Conservation (phyloP, 1,284 basidiomycete species). For the Cryptococcus sp. region DNA sequence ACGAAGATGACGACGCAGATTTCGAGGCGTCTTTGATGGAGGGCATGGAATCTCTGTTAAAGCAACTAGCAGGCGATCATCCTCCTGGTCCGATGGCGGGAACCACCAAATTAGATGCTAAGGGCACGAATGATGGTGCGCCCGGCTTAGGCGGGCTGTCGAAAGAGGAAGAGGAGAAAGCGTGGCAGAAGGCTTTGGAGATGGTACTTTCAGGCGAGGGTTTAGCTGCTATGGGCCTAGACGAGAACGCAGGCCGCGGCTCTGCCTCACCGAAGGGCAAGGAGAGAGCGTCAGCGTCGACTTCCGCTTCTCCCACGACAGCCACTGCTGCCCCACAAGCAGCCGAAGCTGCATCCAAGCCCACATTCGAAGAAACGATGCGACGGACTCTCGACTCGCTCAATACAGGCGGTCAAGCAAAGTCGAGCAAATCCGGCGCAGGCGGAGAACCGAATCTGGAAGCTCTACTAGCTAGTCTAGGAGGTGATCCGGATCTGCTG, state of each 20-base stretch:
- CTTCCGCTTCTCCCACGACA: background rate
- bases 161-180: constrained; percentile 51
- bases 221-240: constrained; percentile 60
- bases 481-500: constrained; percentile 60
- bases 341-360: constrained; percentile 26
- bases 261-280: no score
- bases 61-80: constrained; percentile 61
- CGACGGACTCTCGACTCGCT: constrained; percentile 77
- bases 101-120: background rate
- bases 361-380: constrained; percentile 72
- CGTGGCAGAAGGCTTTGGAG: constrained; percentile 71
- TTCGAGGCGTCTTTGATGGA: constrained; percentile 74
- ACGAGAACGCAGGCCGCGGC: constrained; percentile 34
- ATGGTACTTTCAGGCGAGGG: constrained; percentile 68
- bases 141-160: constrained; percentile 25
- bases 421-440: constrained; percentile 43
- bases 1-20: constrained; percentile 55
- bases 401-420: constrained; percentile 58
- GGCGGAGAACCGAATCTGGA: constrained; percentile 32
- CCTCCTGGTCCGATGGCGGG: constrained; percentile 42
- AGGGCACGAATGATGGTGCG: constrained; percentile 13
- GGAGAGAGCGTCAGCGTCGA: background rate
- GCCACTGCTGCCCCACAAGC: constrained; percentile 11
- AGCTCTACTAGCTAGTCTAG: constrained; percentile 39
- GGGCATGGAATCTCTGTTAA: constrained; percentile 84